phyloP scores from a whole-genome alignment of 495 filamentous ascomycete species.

The Podospora pseudocomata region DNA sequence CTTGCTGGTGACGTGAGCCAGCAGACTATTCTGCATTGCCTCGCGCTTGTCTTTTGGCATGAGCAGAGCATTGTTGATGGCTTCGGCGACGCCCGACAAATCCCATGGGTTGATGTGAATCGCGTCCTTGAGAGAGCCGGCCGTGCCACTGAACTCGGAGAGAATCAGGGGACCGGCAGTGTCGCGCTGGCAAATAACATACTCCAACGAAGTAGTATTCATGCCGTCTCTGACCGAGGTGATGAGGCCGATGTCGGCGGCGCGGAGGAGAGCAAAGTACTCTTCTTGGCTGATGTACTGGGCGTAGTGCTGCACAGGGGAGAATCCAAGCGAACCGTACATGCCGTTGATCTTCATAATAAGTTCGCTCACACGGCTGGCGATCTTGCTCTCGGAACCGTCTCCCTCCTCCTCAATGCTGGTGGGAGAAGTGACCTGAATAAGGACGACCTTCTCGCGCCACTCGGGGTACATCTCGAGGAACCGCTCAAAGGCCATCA shows the following conservation, averaged over 20 bases:
- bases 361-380: constrained; percentile 79
- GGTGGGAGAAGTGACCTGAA: constrained; percentile 90
- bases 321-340: constrained; percentile 78
- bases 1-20: constrained; percentile 75
- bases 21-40: constrained; percentile 59
- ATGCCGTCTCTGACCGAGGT: constrained; percentile 92
- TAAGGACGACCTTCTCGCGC: constrained; percentile 86
- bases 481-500: constrained; percentile 89
- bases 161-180: constrained; percentile 82
- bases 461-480: constrained; percentile 82
- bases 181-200: constrained; percentile 84
- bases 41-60: constrained; percentile 63
- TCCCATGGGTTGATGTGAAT: constrained; percentile 97
- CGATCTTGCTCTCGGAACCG: constrained; percentile 66
- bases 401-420: constrained; percentile 70
- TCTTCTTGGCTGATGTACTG: constrained; percentile 83
- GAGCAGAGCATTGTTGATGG: constrained; percentile 72
- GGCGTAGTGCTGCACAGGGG: constrained; percentile 87
- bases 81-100: constrained; percentile 69
- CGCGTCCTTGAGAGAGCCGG: constrained; percentile 75
- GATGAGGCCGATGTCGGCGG: constrained; percentile 84
- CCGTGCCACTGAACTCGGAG: constrained; percentile 93
- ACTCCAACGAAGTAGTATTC: constrained; percentile 94
- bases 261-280: constrained; percentile 85
- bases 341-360: constrained; percentile 86